phyloP scores from a whole-genome alignment of 116 monocot genomes.

The Cymodocea nodosa region DNA sequence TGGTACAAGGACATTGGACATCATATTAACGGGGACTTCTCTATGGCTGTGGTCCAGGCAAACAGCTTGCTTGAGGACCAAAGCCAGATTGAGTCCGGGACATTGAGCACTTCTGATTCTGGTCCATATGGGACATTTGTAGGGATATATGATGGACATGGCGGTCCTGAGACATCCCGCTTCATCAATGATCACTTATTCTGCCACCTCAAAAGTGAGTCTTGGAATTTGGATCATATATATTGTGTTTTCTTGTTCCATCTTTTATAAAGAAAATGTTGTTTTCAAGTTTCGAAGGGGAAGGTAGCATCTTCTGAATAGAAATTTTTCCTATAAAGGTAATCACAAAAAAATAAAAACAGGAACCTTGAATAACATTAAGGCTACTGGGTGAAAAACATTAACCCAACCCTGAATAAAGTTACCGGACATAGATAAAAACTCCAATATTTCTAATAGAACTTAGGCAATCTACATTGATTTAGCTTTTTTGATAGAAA shows the following conservation, averaged over 20 bases:
- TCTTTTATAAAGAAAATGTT: background rate
- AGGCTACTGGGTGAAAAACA: too few relatives aligned
- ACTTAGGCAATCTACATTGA: background rate
- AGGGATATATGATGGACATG: constrained; percentile 67
- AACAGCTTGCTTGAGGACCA: constrained; percentile 74
- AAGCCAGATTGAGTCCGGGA: constrained; percentile 59
- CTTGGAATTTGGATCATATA: background rate
- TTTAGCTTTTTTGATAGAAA: too few relatives aligned
- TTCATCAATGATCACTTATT: constrained; percentile 56
- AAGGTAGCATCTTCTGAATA: too few relatives aligned
- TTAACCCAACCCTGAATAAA: too few relatives aligned
- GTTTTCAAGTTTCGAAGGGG: too few relatives aligned
- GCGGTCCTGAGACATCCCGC: constrained; percentile 62
- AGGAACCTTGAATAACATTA: too few relatives aligned
- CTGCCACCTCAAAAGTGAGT: constrained; percentile 39
- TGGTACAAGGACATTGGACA: constrained; percentile 56
- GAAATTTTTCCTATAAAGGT: too few relatives aligned
- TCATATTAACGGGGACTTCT: constrained; percentile 54
- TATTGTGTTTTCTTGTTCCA: background rate
- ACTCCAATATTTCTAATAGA: background rate
- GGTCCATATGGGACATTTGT: constrained; percentile 50
- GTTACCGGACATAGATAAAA: too few relatives aligned
- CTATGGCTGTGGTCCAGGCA: constrained; percentile 69
- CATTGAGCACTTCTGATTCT: constrained; percentile 32
- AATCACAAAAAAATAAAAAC: too few relatives aligned